Base-by-base conservation (phyloP, 2,329 filamentous ascomycete genomes). In the Penicillium sp. region DNA sequence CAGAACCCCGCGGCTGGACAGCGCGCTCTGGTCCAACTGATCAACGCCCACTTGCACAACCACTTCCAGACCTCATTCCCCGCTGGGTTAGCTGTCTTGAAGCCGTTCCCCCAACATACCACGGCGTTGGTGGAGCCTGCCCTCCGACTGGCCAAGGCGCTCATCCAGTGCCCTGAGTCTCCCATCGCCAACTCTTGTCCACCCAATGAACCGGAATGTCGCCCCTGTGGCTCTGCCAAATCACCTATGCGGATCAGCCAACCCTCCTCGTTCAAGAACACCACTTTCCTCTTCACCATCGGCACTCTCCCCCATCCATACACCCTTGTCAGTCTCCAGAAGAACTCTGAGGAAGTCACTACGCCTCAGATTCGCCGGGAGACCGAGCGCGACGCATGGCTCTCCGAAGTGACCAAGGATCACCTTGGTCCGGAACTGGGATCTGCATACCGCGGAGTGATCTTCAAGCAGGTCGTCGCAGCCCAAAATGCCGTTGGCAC, bases 231-330 rank as follows among this genome's bases (percentile, higher is more conserved):
- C 16, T 78, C 84, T 22, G 81, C 83, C 8, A 81, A 83, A 31
- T 81, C 56, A 31, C 58, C 83, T 0, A 81, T 91, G 74, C 83
- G 82, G 48, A 82, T 96, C 61, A 78, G 80, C n/a, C 88, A 86
- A 0, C 83, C 86, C 3, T 74, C 82, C 3, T 76, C 81, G 16
- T 94, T 90, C 72, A 82, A 82, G 51, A 96, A 97, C 72, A 82
- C 81, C 4, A 86, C 87, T 13, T 80, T 79, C 1, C 69, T 88
- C 14, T 97, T 92, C 76, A 91, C 88, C 3, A 89, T 99, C 59
- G 92, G 88, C 55, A 89, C 87, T 0, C 88, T 97, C 11, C 93
- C 93, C 0, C 94, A 99, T 70, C 94, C 94, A 0, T 96, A 92
- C 77, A 97, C 92, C 1, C 80, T 91, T 40, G 83, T 86, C 50